Percentiles rank a stretch among this genome's conserved stretches.
Evolutionary conservation across 1,284 basidiomycete genomes (phyloP).

Genomic region (Microbotryomycetes sp.): DNA sequence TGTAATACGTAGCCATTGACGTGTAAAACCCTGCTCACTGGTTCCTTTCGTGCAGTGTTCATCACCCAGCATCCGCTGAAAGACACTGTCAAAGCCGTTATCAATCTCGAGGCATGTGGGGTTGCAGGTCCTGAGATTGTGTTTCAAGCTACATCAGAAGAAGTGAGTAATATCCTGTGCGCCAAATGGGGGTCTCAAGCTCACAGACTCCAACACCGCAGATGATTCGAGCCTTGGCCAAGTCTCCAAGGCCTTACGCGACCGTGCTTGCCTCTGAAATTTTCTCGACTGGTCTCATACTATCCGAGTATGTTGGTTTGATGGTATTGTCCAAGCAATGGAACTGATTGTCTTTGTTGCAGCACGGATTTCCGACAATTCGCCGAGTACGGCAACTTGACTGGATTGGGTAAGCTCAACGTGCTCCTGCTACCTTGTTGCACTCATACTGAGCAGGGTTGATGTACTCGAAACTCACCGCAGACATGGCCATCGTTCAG

Average conservation of each 20-base stretch:
- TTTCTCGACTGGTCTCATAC: slow-evolving; percentile 83
- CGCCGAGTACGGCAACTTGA: slow-evolving; percentile 67
- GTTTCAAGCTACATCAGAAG: slow-evolving; percentile 90
- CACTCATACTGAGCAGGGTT: slow-evolving; percentile 73
- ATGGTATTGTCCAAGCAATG: background rate
- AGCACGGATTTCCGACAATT: slow-evolving; percentile 87
- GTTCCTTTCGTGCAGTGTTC: slow-evolving; percentile 49
- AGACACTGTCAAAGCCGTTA: slow-evolving; percentile 68
- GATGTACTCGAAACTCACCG: slow-evolving; percentile 43
- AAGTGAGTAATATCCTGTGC: too few species aligned
- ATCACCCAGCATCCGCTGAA: slow-evolving; percentile 66
- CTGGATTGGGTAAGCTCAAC: slow-evolving; percentile 36
- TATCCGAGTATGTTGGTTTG: slow-evolving; percentile 65
- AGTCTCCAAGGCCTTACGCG: slow-evolving; percentile 82
- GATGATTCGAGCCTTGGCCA: slow-evolving; percentile 86
- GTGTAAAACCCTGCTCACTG: background rate
- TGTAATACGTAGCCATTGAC: too few species aligned
- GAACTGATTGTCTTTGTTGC: background rate
- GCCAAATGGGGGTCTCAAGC: too few species aligned
- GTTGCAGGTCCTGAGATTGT: slow-evolving; percentile 80
- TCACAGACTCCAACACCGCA: too few species aligned
- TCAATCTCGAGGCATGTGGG: slow-evolving; percentile 85
- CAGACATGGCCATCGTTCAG: slow-evolving; percentile 84
- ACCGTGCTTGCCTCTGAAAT: slow-evolving; percentile 90
- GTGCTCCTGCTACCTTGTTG: background rate